Conservation (phyloP, 1,139 yeast genomes). For the Fermentozyma sake region DNA sequence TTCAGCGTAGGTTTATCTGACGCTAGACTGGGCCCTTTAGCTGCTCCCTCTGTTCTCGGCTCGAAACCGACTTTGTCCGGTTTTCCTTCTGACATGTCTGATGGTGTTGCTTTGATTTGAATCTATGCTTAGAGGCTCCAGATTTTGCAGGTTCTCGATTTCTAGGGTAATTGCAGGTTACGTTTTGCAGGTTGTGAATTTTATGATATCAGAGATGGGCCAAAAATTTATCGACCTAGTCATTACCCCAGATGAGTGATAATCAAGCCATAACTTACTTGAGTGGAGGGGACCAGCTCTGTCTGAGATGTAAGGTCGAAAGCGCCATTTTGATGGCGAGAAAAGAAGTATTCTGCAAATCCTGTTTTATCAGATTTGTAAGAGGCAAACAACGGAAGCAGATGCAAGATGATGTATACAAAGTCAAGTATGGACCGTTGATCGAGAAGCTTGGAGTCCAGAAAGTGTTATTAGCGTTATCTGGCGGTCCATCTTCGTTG, state of each 20-base stretch:
- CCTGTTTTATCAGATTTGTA: conserved; percentile 70
- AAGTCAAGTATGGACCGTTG: conserved; percentile 52
- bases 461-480: conserved; percentile 54
- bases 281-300: conserved; percentile 10
- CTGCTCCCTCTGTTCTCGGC: too few species aligned
- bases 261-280: conserved; percentile 17
- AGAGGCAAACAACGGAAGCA: conserved; percentile 77
- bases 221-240: too few species aligned
- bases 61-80: too few species aligned
- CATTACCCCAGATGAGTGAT: conserved; percentile 4
- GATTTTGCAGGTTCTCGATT: too few species aligned
- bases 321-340: conserved; percentile 52
- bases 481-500: conserved; percentile 64
- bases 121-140: too few species aligned
- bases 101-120: too few species aligned
- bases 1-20: too few species aligned
- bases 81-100: too few species aligned
- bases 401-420: conserved; percentile 65
- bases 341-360: conserved; percentile 64
- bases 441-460: conserved; percentile 29
- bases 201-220: too few species aligned
- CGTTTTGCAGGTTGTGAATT: too few species aligned
- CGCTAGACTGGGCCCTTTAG: too few species aligned
- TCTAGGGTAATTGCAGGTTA: too few species aligned
- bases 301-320: conserved; percentile 51